Evolutionary conservation across 306 rosid genomes (phyloP).

Genomic region (Phaseolus lunatus): DNA sequence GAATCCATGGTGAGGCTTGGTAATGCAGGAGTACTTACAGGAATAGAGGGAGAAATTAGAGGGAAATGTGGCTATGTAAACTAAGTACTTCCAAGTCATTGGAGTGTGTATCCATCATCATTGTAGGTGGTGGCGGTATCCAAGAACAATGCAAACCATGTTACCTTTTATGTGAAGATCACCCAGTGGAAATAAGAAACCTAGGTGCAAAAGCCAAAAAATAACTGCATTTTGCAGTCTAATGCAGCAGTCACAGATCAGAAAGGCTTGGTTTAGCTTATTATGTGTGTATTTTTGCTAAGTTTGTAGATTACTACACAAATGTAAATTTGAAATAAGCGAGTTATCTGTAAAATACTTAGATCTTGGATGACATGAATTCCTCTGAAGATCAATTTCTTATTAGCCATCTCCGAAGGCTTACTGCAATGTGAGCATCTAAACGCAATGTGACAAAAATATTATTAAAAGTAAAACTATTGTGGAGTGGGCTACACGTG

Average conservation of each 20-base stretch:
- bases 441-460: not conserved
- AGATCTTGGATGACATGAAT: not conserved
- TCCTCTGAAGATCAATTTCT: not conserved
- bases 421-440: not conserved
- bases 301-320: not conserved
- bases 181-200: conserved; percentile 18
- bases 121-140: conserved; percentile 1
- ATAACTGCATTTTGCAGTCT: not conserved
- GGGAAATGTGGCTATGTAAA: conserved; percentile 64
- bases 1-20: conserved; percentile 70
- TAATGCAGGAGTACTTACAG: conserved; percentile 62
- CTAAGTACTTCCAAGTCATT: conserved; percentile 2
- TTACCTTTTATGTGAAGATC: not conserved
- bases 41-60: conserved; percentile 65
- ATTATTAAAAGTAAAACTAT: not conserved
- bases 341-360: not conserved
- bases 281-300: not conserved
- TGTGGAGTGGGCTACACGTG: not conserved
- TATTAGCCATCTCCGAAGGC: not conserved
- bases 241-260: not conserved
- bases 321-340: not conserved
- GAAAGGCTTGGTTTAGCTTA: not conserved
- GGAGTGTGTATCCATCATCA: not conserved
- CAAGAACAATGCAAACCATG: not conserved
- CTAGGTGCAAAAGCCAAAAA: conserved; percentile 6